Evolutionary conservation across 1,284 basidiomycete genomes (phyloP), one percentile per base, ranked within the genome.

Genomic region (Heliocybe sulcata): DNA sequence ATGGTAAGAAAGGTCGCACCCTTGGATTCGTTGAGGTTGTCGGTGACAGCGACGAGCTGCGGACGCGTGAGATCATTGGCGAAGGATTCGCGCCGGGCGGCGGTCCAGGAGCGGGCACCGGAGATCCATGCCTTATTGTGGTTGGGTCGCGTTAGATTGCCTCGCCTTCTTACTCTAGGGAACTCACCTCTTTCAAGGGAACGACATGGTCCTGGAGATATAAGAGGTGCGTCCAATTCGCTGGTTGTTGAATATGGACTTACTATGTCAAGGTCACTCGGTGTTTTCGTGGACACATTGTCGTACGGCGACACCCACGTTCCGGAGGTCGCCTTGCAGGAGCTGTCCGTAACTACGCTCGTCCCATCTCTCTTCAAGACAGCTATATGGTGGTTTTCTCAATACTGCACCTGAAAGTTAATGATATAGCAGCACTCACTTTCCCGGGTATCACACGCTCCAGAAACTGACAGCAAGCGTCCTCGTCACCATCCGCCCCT

Each of bases 301-400:
- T 81, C 80, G 58, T 77, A 80, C 10, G 76, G 73, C 3, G 77
- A 79, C 2, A 78, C 70, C 79, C 79, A 81, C n/a, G 69, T 64
- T 4, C 78, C 79, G 9, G 76, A 78, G 19, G 72, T 76, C 1
- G 74, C 64, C 11, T 62, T 62, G 60, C 79, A 81, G 12, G 68
- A 61, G 56, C 63, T 67, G 60, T 69, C 67, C 1, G 70, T 72
- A 10, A 75, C 72, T 27, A 80, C 77, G 58, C 64, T 67, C 10
- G 73, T 77, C 1, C 79, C 79, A 59, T 81, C 80, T 16, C 80
- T 73, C 60, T 75, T 80, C 54, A 81, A 65, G 26, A 81, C 76
- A 10, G 77, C 76, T 78, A 51, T 16, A 27, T 51, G n/a, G 22
- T 14, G n/a, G 23, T 52, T 35, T 16, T 8, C 53, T 27, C 61